These are phyloP conservation scores for Tagetes patula DNA, from an alignment of 129 eudicot genomes.

Conservation along the genomic window DNA sequence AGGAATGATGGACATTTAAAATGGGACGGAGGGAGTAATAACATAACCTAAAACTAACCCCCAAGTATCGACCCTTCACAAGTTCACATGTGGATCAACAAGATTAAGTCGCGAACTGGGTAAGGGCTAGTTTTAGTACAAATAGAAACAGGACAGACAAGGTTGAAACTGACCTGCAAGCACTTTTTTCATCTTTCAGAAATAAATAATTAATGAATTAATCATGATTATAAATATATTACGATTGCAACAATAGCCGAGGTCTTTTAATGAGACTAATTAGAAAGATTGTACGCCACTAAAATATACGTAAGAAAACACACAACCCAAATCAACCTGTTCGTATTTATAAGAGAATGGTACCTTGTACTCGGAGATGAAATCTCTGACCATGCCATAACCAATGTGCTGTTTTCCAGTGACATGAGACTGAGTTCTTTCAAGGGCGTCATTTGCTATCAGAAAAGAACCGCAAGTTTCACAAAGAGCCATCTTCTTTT, in stretches of 20 bases:
- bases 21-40: no score
- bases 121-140: background rate
- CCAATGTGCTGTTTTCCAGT: slow-evolving; percentile 97
- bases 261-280: background rate
- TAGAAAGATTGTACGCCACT: background rate
- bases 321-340: background rate
- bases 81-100: background rate
- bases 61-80: background rate
- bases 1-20: no score
- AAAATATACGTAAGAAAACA: background rate
- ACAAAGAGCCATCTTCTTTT: slow-evolving; percentile 96
- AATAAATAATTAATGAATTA: background rate
- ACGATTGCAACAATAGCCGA: background rate
- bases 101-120: background rate
- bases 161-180: background rate
- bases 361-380: slow-evolving; percentile 75
- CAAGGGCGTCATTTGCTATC: slow-evolving; percentile 87
- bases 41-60: no score
- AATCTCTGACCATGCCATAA: slow-evolving; percentile 80
- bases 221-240: background rate
- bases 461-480: slow-evolving; percentile 93
- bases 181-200: background rate
- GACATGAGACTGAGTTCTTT: slow-evolving; percentile 93
- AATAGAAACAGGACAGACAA: background rate
- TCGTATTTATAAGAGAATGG: background rate